phyloP scores from a whole-genome alignment of 306 rosid species.

The Chamaecrista fasciculata region DNA sequence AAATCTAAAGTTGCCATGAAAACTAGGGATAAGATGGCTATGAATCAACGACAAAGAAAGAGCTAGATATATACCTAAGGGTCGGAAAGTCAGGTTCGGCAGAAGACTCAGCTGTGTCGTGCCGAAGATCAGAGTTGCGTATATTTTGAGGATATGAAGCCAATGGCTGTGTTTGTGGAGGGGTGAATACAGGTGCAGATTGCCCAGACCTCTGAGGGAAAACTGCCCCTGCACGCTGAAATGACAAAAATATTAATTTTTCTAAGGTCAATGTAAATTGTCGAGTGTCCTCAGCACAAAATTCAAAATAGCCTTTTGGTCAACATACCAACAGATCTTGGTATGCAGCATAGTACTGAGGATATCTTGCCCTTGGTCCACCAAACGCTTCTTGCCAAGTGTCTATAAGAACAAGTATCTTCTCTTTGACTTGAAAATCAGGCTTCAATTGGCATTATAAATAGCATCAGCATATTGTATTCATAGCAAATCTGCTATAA shows the following conservation, averaged over 20 bases:
- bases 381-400: constrained; percentile 99
- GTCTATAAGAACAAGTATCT: constrained; percentile 82
- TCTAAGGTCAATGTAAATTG: constrained; percentile 23
- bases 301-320: constrained; percentile 10
- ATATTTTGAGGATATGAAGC: constrained; percentile 75
- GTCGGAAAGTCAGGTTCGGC: constrained; percentile 83
- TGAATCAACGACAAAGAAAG: constrained; percentile 19
- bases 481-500: constrained; percentile 21
- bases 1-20: constrained; percentile 14
- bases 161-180: constrained; percentile 86
- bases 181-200: constrained; percentile 86
- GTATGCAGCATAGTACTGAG: constrained; percentile 90
- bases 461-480: constrained; percentile 34
- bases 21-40: constrained; percentile 4
- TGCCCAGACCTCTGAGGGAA: constrained; percentile 86
- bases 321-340: constrained; percentile 84
- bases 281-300: constrained; percentile 22
- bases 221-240: constrained; percentile 90
- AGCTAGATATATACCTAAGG: constrained; percentile 55
- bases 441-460: constrained; percentile 64
- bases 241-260: constrained; percentile 21
- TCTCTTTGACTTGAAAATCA: constrained; percentile 81
- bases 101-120: constrained; percentile 68
- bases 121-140: constrained; percentile 46
- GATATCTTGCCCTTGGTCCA: constrained; percentile 94